Percentiles rank a stretch among this genome's conserved stretches.
Evolutionary conservation across 2,329 filamentous ascomycete genomes (phyloP).

Genomic region (Verticillium longisporum): DNA sequence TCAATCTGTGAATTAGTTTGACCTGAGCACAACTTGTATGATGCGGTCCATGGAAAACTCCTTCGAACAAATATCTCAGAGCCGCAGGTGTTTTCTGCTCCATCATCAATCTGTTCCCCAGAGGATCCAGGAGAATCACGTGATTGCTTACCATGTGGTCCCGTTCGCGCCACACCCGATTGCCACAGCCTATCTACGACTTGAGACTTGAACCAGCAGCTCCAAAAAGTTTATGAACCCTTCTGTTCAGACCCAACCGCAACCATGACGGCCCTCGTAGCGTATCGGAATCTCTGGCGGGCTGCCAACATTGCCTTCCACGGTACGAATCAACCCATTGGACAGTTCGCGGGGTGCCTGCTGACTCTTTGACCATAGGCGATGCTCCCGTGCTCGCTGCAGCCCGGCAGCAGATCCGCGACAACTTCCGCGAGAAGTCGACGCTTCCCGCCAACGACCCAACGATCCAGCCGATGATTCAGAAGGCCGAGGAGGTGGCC

Average conservation of each 20-base stretch:
- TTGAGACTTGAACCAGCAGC: background rate
- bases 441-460: conserved; percentile 49
- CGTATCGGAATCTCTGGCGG: conserved; percentile 77
- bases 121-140: background rate
- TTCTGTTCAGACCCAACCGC: background rate
- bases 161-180: too few species aligned
- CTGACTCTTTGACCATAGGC: conserved; percentile 38
- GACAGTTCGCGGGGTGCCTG: background rate
- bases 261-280: conserved; percentile 56
- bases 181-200: background rate
- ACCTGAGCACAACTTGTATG: too few species aligned
- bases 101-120: background rate
- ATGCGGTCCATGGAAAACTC: too few species aligned
- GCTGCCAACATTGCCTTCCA: conserved; percentile 77
- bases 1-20: too few species aligned
- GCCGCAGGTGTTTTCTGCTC: too few species aligned
- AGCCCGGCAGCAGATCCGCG: conserved; percentile 65
- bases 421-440: conserved; percentile 64
- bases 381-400: conserved; percentile 63
- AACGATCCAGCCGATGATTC: conserved; percentile 57
- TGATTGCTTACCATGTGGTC: background rate
- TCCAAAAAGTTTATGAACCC: background rate
- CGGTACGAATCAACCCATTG: conserved; percentile 41
- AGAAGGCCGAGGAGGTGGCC: conserved; percentile 78
- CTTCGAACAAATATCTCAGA: too few species aligned